Percentiles rank a stretch among this genome's conserved stretches.
These are phyloP conservation scores for Globisporangium camurandrum DNA, from an alignment of 352 stramenopile genomes.

Conservation along the genomic window DNA sequence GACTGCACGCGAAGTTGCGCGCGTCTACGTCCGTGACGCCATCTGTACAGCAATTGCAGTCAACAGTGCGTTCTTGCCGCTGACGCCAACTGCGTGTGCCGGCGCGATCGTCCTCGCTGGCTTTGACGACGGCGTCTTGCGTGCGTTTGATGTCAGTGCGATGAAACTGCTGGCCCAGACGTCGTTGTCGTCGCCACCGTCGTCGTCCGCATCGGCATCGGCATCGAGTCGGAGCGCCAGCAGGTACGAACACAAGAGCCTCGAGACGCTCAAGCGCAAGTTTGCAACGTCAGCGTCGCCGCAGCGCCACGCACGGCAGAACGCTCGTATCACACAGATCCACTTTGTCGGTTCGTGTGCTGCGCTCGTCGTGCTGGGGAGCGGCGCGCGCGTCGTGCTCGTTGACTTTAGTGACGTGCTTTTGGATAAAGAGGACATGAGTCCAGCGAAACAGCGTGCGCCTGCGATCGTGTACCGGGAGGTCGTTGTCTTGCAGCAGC, in stretches of 20 bases:
- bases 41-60: conserved; percentile 33
- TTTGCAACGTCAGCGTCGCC: background rate
- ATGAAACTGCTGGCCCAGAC: conserved; percentile 36
- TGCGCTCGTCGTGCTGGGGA: conserved; percentile 22
- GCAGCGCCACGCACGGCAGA: background rate
- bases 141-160: conserved; percentile 39
- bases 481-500: no score
- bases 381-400: conserved; percentile 23
- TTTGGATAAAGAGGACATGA: no score
- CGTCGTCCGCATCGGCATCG: background rate
- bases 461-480: conserved; percentile 32
- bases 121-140: conserved; percentile 40
- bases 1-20: conserved; percentile 27
- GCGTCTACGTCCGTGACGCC: conserved; percentile 20
- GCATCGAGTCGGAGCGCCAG: background rate
- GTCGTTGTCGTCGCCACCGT: conserved; percentile 11
- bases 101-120: conserved; percentile 29
- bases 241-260: background rate
- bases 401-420: conserved; percentile 27
- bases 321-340: conserved; percentile 18
- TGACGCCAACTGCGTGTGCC: background rate
- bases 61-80: conserved; percentile 10
- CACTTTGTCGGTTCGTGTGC: conserved; percentile 24
- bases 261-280: conserved; percentile 6
- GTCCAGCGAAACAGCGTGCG: background rate